Evolutionary conservation across 2,329 filamentous ascomycete genomes (phyloP), one percentile per base, ranked within the genome.

Genomic region (Penicillium sp.): DNA sequence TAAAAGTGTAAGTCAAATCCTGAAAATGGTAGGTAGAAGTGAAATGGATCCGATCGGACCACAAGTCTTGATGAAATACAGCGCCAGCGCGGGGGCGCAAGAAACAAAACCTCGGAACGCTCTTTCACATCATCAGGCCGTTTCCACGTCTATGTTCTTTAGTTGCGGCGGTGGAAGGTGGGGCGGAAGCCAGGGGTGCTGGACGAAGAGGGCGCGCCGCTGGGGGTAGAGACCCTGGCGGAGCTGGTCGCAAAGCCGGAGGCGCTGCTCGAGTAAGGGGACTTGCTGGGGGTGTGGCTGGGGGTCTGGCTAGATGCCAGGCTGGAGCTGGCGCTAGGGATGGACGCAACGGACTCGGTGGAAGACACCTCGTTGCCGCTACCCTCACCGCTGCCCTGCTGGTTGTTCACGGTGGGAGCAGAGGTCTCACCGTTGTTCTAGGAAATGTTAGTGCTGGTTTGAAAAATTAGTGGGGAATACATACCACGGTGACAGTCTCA

Each of bases 401-500:
- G 49, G 32, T 50, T 44, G 42, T 50, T 32, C 28, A 23, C 32
- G n/a, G 38, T 39, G 23, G 49, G 42, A 40, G 43, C 41, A 22
- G 42, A 31, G 23, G 45, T 43, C 24, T 47, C 40, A 4, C 36
- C 23, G 13, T 41, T 36, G 36, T 31, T 41, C 54, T 56, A 28
- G 13, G 9, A 11, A 8, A 11, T 34, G 29, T 42, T 26, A 44
- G 35, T 28, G 22, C 43, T n/a, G 44, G 13, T 24, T 24, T 31
- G 42, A 6, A 1, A 22, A 5, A 40, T 4, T 13, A n/a, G 27
- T 14, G 2, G n/a, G 31, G 11, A 3, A 41, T 13, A 61, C 63
- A 39, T 64, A 68, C 64, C 52, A 63, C 62, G 50, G 64, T 68
- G 49, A 69, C 64, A 28, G 65, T 67, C 40, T 64, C 56, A 11